Conservation (phyloP, 139 green algal species). For the Coelastrella sp. region DNA sequence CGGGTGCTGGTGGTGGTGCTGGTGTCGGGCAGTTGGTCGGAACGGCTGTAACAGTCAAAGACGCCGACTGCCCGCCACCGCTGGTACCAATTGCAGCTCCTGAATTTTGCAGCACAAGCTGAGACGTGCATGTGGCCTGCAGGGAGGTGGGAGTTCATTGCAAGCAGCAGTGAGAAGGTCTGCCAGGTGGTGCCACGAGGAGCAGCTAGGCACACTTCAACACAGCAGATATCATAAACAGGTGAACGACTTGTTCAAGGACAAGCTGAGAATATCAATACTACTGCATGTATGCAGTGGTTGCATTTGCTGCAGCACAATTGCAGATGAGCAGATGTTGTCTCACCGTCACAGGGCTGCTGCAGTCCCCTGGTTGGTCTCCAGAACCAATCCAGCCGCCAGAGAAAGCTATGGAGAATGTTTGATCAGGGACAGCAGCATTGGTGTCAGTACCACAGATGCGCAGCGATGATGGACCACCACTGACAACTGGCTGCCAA, state of each 20-base stretch:
- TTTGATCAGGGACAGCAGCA: background rate
- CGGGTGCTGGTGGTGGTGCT: background rate
- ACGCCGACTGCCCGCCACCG: background rate
- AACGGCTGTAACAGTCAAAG: background rate
- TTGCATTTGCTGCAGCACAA: too few species aligned
- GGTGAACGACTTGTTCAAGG: too few species aligned
- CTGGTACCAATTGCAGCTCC: background rate
- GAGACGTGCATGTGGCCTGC: constrained; percentile 22
- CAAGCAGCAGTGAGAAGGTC: constrained; percentile 2
- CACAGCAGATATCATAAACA: too few species aligned
- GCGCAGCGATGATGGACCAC: background rate
- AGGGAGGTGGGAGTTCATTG: background rate
- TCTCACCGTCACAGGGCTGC: background rate
- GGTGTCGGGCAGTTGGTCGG: constrained; percentile 5
- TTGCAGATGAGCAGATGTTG: background rate
- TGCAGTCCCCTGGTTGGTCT: constrained; percentile 7
- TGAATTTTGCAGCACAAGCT: constrained; percentile 12
- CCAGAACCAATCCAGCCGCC: background rate
- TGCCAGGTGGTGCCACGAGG: too few species aligned
- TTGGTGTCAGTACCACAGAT: constrained; percentile 5
- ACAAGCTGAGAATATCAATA: too few species aligned
- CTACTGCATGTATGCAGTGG: too few species aligned
- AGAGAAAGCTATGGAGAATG: background rate
- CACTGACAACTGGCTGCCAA: background rate
- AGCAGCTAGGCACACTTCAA: too few species aligned